phyloP scores from a whole-genome alignment of 2,329 filamentous ascomycete genomes.

The Penicillium aurantiogriseum region DNA sequence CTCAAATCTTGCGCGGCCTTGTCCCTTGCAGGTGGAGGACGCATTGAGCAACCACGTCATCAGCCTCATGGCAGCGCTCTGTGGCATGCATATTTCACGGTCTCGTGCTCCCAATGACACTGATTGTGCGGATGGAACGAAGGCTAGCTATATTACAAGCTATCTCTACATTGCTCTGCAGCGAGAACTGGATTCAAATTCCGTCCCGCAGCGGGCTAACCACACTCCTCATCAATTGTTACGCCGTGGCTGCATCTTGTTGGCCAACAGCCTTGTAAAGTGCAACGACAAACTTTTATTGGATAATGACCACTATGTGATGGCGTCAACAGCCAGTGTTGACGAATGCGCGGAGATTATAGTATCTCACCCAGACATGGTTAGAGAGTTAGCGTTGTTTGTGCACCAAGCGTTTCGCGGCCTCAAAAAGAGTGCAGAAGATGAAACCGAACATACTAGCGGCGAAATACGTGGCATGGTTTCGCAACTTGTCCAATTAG shows the following conservation, averaged over 20 bases:
- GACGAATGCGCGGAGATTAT: constrained; percentile 33
- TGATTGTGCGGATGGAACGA: constrained; percentile 19
- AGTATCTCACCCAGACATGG: constrained; percentile 29
- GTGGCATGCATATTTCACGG: constrained; percentile 39
- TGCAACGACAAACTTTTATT: constrained; percentile 24
- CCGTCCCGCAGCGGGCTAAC: background rate
- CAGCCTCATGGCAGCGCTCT: constrained; percentile 37
- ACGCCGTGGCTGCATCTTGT: constrained; percentile 34
- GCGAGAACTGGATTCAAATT: constrained; percentile 20
- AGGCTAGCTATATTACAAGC: constrained; percentile 28
- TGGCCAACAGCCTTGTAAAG: constrained; percentile 32
- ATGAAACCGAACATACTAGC: constrained; percentile 25
- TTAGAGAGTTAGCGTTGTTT: constrained; percentile 37
- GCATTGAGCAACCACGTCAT: constrained; percentile 38
- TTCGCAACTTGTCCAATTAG: constrained; percentile 25
- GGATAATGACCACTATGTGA: constrained; percentile 6
- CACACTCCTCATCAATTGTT: constrained; percentile 27
- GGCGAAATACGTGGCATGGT: constrained; percentile 29
- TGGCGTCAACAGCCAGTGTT: constrained; percentile 23
- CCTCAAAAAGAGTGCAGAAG: constrained; percentile 27
- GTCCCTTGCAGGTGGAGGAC: constrained; percentile 37
- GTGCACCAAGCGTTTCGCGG: constrained; percentile 36
- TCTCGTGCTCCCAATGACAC: constrained; percentile 20
- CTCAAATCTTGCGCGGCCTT: constrained; percentile 16
- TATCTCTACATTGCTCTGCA: constrained; percentile 26